These are phyloP conservation scores for Achaetomium macrosporum DNA, from an alignment of 2,329 filamentous ascomycete species.

Conservation along the genomic window DNA sequence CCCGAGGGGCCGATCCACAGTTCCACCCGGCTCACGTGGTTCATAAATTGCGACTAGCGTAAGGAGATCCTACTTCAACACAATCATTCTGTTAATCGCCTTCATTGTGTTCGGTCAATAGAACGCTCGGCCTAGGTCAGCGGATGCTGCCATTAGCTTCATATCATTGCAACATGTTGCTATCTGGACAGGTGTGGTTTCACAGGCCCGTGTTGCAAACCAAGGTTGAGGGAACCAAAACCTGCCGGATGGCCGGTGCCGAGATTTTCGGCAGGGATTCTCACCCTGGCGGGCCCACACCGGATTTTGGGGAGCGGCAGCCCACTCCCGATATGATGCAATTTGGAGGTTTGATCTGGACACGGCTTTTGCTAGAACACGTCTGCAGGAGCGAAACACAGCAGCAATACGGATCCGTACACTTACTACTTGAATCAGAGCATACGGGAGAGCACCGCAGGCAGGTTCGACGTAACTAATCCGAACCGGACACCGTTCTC, in stretches of 20 bases:
- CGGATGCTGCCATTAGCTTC: too few relatives aligned
- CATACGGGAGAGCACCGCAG: too few relatives aligned
- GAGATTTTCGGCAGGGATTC: constrained; percentile 22
- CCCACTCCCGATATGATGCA: not conserved
- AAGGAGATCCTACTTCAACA: too few relatives aligned
- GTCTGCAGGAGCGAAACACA: too few relatives aligned
- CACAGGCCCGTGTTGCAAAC: too few relatives aligned
- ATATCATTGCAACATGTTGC: too few relatives aligned
- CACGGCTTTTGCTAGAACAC: not conserved
- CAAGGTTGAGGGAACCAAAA: not conserved
- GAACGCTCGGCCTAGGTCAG: too few relatives aligned
- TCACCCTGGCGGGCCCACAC: constrained; percentile 5
- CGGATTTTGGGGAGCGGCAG: constrained; percentile 11
- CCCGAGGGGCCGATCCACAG: constrained; percentile 4
- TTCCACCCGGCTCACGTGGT: constrained; percentile 9
- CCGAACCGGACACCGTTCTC: not conserved
- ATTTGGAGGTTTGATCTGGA: not conserved
- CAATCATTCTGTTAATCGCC: too few relatives aligned
- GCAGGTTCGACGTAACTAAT: not conserved
- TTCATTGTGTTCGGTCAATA: too few relatives aligned
- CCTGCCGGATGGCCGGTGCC: constrained; percentile 5
- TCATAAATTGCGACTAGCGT: constrained; percentile 6
- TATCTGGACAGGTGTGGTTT: too few relatives aligned
- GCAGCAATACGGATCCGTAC: too few relatives aligned
- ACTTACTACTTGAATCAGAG: too few relatives aligned